A percentile compares a stretch with the other conserved stretches of the same genome.
phyloP scores from a whole-genome alignment of 768 basidiomycete genomes.

The Leucocoprinus birnbaumii region DNA sequence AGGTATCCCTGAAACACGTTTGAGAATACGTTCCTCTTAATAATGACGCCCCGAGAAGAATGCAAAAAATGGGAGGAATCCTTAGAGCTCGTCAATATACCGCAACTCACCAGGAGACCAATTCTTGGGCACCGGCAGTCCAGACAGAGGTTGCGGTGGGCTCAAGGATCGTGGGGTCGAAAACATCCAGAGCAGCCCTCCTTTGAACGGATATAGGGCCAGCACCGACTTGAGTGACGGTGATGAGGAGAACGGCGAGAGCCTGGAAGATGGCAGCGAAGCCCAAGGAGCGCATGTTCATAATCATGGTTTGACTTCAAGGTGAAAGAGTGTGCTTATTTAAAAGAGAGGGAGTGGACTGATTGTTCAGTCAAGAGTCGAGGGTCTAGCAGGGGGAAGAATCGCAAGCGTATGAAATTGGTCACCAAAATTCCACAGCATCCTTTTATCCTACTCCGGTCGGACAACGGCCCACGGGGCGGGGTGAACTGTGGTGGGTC shows the following conservation, averaged over 20 bases:
- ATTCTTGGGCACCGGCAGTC: constrained; percentile 22
- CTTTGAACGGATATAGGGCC: constrained; percentile 19
- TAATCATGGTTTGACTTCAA: constrained; percentile 6
- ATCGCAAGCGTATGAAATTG: background rate
- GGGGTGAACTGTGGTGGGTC: no score
- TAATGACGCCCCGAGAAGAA: background rate
- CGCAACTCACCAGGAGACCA: constrained; percentile 27
- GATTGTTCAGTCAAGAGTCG: background rate
- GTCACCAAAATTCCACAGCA: background rate
- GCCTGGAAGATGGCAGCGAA: constrained; percentile 21
- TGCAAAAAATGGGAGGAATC: background rate
- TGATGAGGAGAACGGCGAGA: constrained; percentile 22
- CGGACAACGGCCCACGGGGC: constrained; percentile 1
- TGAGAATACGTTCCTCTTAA: background rate
- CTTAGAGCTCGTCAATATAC: background rate
- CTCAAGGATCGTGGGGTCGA: constrained; percentile 23
- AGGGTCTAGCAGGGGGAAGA: background rate
- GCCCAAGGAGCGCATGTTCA: constrained; percentile 20
- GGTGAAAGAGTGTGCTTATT: background rate
- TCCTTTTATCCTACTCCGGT: constrained; percentile 1
- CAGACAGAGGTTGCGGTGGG: constrained; percentile 26
- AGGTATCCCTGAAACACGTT: constrained; percentile 30
- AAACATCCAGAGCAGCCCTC: constrained; percentile 27
- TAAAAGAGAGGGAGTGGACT: background rate
- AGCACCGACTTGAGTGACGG: constrained; percentile 18